Percentiles rank a stretch among this genome's conserved stretches.
Evolutionary conservation across 1,284 basidiomycete genomes (phyloP).

Genomic region (Megacollybia platyphylla): DNA sequence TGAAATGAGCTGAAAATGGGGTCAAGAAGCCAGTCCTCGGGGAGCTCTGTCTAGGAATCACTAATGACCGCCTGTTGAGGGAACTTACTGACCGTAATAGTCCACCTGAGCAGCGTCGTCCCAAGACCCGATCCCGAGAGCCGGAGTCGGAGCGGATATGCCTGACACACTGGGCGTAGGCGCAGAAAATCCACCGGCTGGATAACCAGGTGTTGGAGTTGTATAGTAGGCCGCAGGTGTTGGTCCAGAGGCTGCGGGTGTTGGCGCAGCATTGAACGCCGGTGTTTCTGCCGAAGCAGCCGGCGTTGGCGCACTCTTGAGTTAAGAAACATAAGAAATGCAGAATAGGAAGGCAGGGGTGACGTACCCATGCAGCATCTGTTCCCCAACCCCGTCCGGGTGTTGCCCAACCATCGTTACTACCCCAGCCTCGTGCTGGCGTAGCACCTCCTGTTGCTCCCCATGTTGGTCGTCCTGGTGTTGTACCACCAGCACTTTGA

Average conservation of each 20-base stretch:
- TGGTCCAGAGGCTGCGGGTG: constrained; percentile 22
- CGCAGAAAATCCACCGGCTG: constrained; percentile 14
- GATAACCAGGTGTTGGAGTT: constrained; percentile 16
- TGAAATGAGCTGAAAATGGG: constrained; percentile 17
- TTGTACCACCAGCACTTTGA: constrained; percentile 10
- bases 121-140: background rate
- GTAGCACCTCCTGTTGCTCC: constrained; percentile 8
- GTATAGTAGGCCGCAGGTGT: constrained; percentile 17
- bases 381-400: constrained; percentile 21
- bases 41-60: constrained; percentile 13
- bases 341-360: constrained; percentile 5
- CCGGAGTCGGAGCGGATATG: constrained; percentile 1
- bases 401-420: constrained; percentile 18
- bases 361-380: constrained; percentile 20
- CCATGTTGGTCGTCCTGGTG: constrained; percentile 4
- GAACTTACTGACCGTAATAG: constrained; percentile 21
- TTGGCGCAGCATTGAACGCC: constrained; percentile 27
- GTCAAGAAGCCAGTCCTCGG: constrained; percentile 36
- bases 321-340: constrained; percentile 5
- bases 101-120: constrained; percentile 10
- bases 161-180: constrained; percentile 26
- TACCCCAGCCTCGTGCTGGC: constrained; percentile 8
- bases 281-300: constrained; percentile 44
- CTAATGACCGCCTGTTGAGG: constrained; percentile 12
- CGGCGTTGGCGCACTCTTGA: constrained; percentile 38